Conservation (phyloP, 2,329 filamentous ascomycete genomes). For the Phaeosphaeriaceae sp. region DNA sequence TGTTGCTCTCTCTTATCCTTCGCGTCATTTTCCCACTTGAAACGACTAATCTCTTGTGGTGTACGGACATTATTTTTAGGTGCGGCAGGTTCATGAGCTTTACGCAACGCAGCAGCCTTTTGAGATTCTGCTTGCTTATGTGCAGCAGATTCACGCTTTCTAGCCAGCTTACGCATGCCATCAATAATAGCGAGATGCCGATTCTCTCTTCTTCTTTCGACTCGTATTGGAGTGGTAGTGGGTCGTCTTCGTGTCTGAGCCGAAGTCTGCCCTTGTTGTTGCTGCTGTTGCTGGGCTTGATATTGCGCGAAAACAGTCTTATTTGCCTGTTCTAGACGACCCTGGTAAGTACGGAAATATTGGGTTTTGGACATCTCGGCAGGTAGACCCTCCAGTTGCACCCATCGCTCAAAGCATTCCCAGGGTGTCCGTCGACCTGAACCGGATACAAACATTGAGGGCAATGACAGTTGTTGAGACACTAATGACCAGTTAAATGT, state of each 20-base stretch:
- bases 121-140: constrained; percentile 84
- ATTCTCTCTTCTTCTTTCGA: constrained; percentile 85
- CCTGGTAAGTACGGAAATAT: constrained; percentile 82
- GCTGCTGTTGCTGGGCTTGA: constrained; percentile 59
- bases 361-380: constrained; percentile 93
- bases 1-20: constrained; percentile 64
- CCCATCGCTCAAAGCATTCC: constrained; percentile 99
- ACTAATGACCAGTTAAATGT: constrained; percentile 98
- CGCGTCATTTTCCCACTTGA: constrained; percentile 87
- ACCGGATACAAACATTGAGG: constrained; percentile 80
- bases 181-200: constrained; percentile 90
- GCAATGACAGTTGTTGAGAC: constrained; percentile 75
- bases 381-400: constrained; percentile 86
- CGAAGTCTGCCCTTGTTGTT: constrained; percentile 59
- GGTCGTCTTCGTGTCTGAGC: constrained; percentile 64
- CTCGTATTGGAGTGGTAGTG: constrained; percentile 77
- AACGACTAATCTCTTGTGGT: constrained; percentile 86
- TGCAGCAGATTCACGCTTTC: constrained; percentile 84
- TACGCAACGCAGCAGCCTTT: constrained; percentile 77
- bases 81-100: constrained; percentile 73
- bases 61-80: constrained; percentile 69
- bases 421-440: constrained; percentile 91
- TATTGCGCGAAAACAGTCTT: constrained; percentile 64
- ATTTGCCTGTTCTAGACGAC: constrained; percentile 67
- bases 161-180: constrained; percentile 92